Evolutionary conservation across 768 basidiomycete species (phyloP), one percentile per base, ranked within the genome.

Genomic region (Collybia sp.): DNA sequence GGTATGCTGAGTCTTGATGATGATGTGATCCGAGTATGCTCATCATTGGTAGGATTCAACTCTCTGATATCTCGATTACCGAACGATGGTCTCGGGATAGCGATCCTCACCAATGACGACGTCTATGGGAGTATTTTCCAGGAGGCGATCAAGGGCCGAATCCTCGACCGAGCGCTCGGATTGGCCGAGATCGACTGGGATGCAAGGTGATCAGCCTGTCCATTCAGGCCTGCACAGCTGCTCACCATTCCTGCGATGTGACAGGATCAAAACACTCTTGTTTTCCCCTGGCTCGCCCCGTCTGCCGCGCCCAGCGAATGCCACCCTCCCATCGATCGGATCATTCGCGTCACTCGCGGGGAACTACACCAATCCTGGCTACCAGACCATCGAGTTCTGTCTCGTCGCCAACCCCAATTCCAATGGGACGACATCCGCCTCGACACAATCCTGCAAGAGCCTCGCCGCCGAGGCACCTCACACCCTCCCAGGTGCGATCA

Each of bases 1-100:
- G 53, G 53, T 50, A 44, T 3, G 11, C 35, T 10, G 6, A 18
- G 17, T 10, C 10, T 6, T n/a, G 3, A 37, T 37, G n/a, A 10
- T n/a, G 3, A 34, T 15, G 11, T 34, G 11, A 34, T 34, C 15
- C 15, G 33, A 34, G 35, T 37, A 4, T 8, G 10, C 17, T 37
- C 3, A 34, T 12, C 18, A 16, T 9, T 35, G 15, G 17, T 20
- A 39, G 12, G 62, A 58, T 40, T 63, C 60, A 39, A 53, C 56
- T 32, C 63, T 51, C n/a, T 11, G 18, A 40, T 41, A 12, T 34
- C 43, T 12, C 36, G 47, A 12, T 36, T 49, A 13, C 47, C 43
- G 2, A 6, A 34, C 16, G 48, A 45, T 11, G 43, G 43, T 12
- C 15, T 44, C 30, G 48, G 43, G 6, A 13, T 49, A 18, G 48